Base-by-base conservation (phyloP, 2,329 filamentous ascomycete species). In the Botryotinia convoluta region DNA sequence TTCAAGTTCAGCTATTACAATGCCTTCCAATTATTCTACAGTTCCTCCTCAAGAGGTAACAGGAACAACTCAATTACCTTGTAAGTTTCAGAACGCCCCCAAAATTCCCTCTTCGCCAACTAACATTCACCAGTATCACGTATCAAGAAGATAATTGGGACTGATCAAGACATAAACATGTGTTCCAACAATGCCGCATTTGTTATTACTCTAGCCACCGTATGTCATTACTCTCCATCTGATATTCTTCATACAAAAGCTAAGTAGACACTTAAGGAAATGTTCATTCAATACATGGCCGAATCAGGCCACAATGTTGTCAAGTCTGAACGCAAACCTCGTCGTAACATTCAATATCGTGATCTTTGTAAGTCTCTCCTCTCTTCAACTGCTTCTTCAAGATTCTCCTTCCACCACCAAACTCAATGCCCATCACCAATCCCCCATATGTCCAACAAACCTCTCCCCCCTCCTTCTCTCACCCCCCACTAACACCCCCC, bases 111-210 rank as follows among this genome's bases (percentile, higher is more conserved):
- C 63, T 62, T 32, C 45, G 59, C 32, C 51, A 62, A 61, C 73
- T 77, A 68, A 77, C 63, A 63, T 71, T 65, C 22, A 29, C 32
- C 76, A 98, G 96, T 98, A 72, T 93, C 96, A 29, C 90, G 96
- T 79, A 93, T 99, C 74, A 98, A 98, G 84, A 97, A 97, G 84
- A 97, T 99, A 81, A 93, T 99, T 74, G 88, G 90, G 67, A 88
- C 94, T 73, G 96, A 99, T 82, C 90, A 93, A 61, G 95, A 98
- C 75, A 92, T 97, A 75, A 87, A 86, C 75, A 89, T 93, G 81
- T 97, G 94, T 82, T 97, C 95, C 64, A 97, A 95, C 82, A 97
- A 97, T 80, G 95, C 95, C 71, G 93, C 95, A 32, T 98, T 98
- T 82, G 91, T 95, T 73, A 97, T 98, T 79, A 95, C 95, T 1